phyloP scores from a whole-genome alignment of 2,329 filamentous ascomycete species.

The Sclerotinia borealis region DNA sequence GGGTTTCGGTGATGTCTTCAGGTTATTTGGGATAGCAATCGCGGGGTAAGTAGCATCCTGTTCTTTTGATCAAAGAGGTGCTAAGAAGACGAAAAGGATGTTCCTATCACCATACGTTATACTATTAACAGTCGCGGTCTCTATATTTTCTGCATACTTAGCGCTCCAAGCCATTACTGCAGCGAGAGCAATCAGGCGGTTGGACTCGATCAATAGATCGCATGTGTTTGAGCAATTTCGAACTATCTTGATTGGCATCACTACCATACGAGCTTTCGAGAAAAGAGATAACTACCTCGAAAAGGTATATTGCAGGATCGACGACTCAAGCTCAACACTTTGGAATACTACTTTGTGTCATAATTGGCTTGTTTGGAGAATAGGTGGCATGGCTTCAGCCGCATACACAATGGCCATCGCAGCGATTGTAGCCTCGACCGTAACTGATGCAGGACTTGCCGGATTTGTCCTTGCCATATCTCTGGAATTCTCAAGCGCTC shows the following conservation, averaged over 20 bases:
- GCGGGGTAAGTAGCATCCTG: conserved; percentile 37
- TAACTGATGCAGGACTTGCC: conserved; percentile 61
- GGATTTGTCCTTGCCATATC: conserved; percentile 71
- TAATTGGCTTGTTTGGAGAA: conserved; percentile 11
- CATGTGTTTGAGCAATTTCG: conserved; percentile 69
- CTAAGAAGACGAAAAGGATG: conserved; percentile 2
- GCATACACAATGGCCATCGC: conserved; percentile 61
- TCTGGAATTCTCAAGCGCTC: conserved; percentile 57
- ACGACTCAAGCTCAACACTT: conserved; percentile 58
- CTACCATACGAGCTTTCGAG: conserved; percentile 69
- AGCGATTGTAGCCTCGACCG: conserved; percentile 52
- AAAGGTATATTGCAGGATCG: conserved; percentile 62
- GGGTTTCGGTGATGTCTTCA: conserved; percentile 1
- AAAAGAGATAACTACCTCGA: conserved; percentile 59
- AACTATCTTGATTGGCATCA: conserved; percentile 61
- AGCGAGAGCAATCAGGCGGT: conserved; percentile 65
- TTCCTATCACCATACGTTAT: conserved; percentile 58
- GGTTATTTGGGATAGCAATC: conserved; percentile 53
- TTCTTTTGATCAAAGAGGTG: background rate
- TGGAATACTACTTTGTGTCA: conserved; percentile 46
- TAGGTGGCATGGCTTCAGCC: conserved; percentile 49
- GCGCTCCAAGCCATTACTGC: conserved; percentile 42
- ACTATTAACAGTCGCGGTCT: conserved; percentile 27
- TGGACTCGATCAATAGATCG: conserved; percentile 69
- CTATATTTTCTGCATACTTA: background rate